phyloP scores from a whole-genome alignment of 805 yeast genomes.

The Teunomyces atbi region DNA sequence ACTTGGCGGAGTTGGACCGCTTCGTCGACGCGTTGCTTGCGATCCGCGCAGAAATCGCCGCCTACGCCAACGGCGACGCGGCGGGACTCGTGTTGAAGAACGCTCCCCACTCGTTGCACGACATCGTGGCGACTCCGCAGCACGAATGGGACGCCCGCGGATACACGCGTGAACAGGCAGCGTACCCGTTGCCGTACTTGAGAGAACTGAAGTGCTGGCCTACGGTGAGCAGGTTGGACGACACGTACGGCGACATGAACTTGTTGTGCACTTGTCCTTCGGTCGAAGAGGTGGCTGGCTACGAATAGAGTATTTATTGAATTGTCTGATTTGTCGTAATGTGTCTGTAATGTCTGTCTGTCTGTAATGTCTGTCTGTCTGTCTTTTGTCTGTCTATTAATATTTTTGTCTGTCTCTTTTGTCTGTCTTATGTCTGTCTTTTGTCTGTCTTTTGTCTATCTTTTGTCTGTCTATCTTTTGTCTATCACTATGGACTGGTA shows the following conservation, averaged over 20 bases:
- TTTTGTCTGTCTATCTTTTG: not conserved
- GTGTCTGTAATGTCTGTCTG: too few species aligned
- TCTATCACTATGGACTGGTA: not conserved
- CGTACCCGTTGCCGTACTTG: conserved; percentile 80
- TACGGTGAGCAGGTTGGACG: conserved; percentile 87
- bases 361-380: too few species aligned
- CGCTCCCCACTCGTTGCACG: conserved; percentile 89
- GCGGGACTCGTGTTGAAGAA: conserved; percentile 74
- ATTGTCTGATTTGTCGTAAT: too few species aligned
- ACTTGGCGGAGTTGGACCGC: conserved; percentile 82
- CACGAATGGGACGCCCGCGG: conserved; percentile 82
- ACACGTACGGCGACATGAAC: conserved; percentile 90
- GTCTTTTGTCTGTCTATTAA: not conserved
- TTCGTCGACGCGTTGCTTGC: conserved; percentile 84
- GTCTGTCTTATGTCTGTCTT: not conserved
- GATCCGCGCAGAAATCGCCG: conserved; percentile 79
- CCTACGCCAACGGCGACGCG: conserved; percentile 62
- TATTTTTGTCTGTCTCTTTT: not conserved
- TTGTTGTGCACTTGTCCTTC: conserved; percentile 91
- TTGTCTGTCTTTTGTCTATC: not conserved
- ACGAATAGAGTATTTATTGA: not conserved
- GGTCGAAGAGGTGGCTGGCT: conserved; percentile 65
- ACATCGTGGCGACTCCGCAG: conserved; percentile 57
- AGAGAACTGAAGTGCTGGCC: conserved; percentile 90
- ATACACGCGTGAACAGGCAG: conserved; percentile 90